Conservation (phyloP, 2,329 filamentous ascomycete genomes). For the Fusarium sp. region DNA sequence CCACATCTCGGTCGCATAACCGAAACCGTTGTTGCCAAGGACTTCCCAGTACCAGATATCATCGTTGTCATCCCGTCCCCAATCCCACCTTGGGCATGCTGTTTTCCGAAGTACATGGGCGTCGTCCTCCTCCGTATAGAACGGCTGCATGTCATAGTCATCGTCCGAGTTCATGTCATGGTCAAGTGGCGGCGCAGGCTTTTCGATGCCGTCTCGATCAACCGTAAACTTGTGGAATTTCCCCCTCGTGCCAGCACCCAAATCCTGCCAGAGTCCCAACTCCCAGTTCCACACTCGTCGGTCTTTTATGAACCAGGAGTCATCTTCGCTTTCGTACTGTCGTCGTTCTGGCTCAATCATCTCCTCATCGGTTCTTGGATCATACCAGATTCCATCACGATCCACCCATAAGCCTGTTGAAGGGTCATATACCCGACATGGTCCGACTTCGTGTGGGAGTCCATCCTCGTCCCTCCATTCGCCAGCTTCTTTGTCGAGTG, state of each 20-base stretch:
- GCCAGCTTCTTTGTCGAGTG: neutral
- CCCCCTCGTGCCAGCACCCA: neutral
- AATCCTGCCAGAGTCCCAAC: slow-evolving; percentile 18
- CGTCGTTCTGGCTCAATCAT: neutral
- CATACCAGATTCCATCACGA: slow-evolving; percentile 4
- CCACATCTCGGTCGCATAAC: slow-evolving; percentile 16
- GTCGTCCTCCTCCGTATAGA: slow-evolving; percentile 15
- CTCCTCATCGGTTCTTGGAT: slow-evolving; percentile 18
- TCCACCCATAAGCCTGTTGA: slow-evolving; percentile 6
- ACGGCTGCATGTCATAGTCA: slow-evolving; percentile 4
- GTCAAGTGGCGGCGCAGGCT: neutral
- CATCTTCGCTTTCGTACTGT: neutral
- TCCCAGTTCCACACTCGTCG: slow-evolving; percentile 11
- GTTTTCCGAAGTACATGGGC: slow-evolving; percentile 2
- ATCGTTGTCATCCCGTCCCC: slow-evolving; percentile 7
- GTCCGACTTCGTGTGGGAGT: neutral
- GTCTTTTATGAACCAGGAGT: slow-evolving; percentile 9
- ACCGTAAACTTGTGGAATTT: slow-evolving; percentile 5
- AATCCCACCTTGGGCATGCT: slow-evolving; percentile 11
- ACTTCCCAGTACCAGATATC: slow-evolving; percentile 22
- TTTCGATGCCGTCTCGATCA: neutral
- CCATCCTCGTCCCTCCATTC: slow-evolving; percentile 18
- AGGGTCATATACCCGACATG: neutral
- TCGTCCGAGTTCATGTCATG: neutral
- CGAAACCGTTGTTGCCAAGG: neutral